Base-by-base conservation (phyloP, 306 rosid genomes). In the Astragalus glycyphyllos region DNA sequence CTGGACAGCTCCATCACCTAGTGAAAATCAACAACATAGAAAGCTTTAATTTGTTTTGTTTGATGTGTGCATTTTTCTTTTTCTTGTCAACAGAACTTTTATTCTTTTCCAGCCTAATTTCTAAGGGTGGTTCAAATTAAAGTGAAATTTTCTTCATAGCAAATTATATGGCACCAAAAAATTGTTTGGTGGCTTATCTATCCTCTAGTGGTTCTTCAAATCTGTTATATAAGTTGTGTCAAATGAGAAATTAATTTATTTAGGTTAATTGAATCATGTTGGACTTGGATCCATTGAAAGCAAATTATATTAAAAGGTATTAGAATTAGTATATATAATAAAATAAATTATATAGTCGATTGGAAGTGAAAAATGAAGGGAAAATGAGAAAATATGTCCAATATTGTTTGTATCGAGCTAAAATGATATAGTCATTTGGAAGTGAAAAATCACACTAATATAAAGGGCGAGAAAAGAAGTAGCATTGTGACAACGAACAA, bases 1-100 rank as follows among this genome's bases (percentile, higher is more conserved):
- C 47, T 89, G 96, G 99, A 89, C 96, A 26, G 85, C 96, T 2
- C 86, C 88, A 16, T 50, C 65, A 31, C 77, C 84, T 48, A 62
- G 51, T 11, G 55, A 72, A 56, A 34, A 56, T 60, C 59, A 72
- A 58, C 59, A 72, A 58, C 59, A 26, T 8, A 74, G 56, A 57
- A 75, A 63, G 37, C 72, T 81, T 57, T 60, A 71, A 76, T 77
- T 58, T 68, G 49, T 29, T 78, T 13, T 70, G 48, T 44, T 38
- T 59, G 7, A 64, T 71, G 35, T 73, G 71, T 79, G 69, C 11
- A 47, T 71, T 72, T 68, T 74, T 61, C 20, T 26, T 32, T 68
- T 11, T 41, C 35, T 11, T 0, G 55, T 44, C 55, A 32, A 67
- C 1, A 20, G 34, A 77, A 69, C 65, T 64, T 64, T 69, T 29